Evolutionary conservation across 768 basidiomycete species (phyloP), one percentile per base, ranked within the genome.

Genomic region (Lactarius akahatsu): DNA sequence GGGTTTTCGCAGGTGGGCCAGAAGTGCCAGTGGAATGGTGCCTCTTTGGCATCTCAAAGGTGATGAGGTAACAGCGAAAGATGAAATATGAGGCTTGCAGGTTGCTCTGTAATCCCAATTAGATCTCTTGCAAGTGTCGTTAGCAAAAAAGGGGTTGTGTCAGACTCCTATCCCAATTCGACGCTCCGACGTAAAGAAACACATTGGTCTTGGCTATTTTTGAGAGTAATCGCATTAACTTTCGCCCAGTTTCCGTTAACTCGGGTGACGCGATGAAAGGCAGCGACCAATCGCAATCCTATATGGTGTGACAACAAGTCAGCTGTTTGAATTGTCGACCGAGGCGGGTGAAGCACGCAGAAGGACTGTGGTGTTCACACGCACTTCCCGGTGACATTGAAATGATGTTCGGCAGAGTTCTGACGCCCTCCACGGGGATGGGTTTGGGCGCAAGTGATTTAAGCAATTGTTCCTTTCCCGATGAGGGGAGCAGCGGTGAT

Each of bases 301-400:
- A 28, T 20, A 47, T 6, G 23, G 11, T 13, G 9, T 41, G 16
- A 16, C 38, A 32, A n/a, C 7, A 23, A 5, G 58, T 43, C 59
- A 60, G 59, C 23, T 28, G 7, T 16, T 41, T 58, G 3, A 54
- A 26, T 1, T 56, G 15, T 43, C 43, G 8, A 20, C 11, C 11
- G 13, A 38, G 36, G 36, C 6, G 20, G 9, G 20, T 8, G 7
- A 3, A 9, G n/a, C 8, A 9, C 2, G 20, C 20, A 38, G 23
- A 26, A 40, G 15, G 34, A 4, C 16, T 11, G 23, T 3, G n/a
- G 8, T 2, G 10, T 23, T 16, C 9, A 13, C 15, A 58, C 43
- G 26, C 41, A 68, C 67, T 65, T 61, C 38, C 67, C 67, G 15
- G 61, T 18, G 26, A 18, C 45, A 3, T 58, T 36, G 28, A 28